Base-by-base conservation (phyloP, 2,329 filamentous ascomycete genomes). In the Scedosporium boydii region DNA sequence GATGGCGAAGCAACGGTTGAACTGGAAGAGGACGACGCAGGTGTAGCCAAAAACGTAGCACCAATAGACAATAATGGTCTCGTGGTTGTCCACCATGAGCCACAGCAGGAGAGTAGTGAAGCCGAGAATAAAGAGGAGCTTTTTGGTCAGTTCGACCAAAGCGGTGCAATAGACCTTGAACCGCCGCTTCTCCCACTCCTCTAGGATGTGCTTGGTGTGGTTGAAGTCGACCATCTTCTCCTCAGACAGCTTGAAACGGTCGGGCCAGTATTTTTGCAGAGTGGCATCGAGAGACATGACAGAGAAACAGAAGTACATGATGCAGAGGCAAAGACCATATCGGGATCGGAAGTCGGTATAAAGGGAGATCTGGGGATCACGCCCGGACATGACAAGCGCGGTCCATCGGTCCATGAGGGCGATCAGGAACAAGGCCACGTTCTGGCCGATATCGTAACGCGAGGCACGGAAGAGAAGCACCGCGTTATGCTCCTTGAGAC, bases 1-100 rank as follows among this genome's bases (percentile, higher is more conserved):
- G 1, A 69, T 74, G 14, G 74, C 75, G 66, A 76, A 76, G 63
- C 74, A 74, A 6, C 74, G 70, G 64, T 76, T 76, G 69, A 75
- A 75, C 68, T 76, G 74, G 65, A 76, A 75, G 21, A 75, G 38
- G 58, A 76, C 69, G 59, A 75, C 73, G 10, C 70, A 68, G 0
- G 71, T 70, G 65, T 76, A 76, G 0, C 72, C 74, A 16, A 73
- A 64, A 42, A 69, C 65, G 63, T 76, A 76, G 23, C 68, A 65
- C 58, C 71, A 73, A 62, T 74, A 76, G 4, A 74, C 64, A 38
- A 69, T 66, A n/a, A 71, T 69, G 9, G 72, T 72, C n/a, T 70
- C 58, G 1, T 59, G 21, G 58, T 69, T 68, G 7, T 70, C 67
- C 1, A 74, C 72, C n/a, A 75, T 68, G 1, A 71, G 58, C 74